These are phyloP conservation scores for Aureobasidium uvarum DNA, from an alignment of 2,329 filamentous ascomycete genomes.

Conservation along the genomic window DNA sequence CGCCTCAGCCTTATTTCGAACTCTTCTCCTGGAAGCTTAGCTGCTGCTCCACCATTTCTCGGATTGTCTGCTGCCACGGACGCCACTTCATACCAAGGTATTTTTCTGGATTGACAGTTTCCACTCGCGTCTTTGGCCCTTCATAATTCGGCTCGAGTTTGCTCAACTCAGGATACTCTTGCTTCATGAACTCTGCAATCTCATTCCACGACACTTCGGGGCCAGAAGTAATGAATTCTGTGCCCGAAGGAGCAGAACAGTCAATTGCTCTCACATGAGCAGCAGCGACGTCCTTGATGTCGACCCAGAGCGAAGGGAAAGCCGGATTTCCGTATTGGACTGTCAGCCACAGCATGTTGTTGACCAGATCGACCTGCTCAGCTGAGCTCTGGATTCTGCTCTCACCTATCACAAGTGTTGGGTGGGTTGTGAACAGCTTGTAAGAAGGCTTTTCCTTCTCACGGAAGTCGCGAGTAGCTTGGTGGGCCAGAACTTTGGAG, in stretches of 20 bases:
- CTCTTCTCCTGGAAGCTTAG: neutral
- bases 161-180: conserved; percentile 30
- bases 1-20: neutral
- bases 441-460: conserved; percentile 31
- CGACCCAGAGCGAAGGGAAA: conserved; percentile 29
- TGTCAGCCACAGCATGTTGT: conserved; percentile 29
- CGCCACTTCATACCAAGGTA: conserved; percentile 6
- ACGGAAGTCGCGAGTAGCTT: conserved; percentile 33
- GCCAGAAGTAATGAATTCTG: conserved; percentile 29
- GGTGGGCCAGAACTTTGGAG: conserved; percentile 35
- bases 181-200: conserved; percentile 28
- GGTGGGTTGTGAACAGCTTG: conserved; percentile 34
- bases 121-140: neutral
- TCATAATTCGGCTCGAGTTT: conserved; percentile 23
- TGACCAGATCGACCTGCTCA: conserved; percentile 31
- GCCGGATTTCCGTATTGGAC: conserved; percentile 28
- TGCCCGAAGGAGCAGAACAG: conserved; percentile 26
- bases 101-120: neutral
- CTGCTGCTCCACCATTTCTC: conserved; percentile 4
- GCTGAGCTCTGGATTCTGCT: conserved; percentile 31
- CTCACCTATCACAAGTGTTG: conserved; percentile 34
- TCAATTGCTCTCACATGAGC: conserved; percentile 33
- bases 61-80: neutral
- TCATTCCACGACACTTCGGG: conserved; percentile 30
- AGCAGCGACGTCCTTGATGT: conserved; percentile 35